phyloP scores from a whole-genome alignment of 78 protist species.

The Neovahlkampfia damariscottae region DNA sequence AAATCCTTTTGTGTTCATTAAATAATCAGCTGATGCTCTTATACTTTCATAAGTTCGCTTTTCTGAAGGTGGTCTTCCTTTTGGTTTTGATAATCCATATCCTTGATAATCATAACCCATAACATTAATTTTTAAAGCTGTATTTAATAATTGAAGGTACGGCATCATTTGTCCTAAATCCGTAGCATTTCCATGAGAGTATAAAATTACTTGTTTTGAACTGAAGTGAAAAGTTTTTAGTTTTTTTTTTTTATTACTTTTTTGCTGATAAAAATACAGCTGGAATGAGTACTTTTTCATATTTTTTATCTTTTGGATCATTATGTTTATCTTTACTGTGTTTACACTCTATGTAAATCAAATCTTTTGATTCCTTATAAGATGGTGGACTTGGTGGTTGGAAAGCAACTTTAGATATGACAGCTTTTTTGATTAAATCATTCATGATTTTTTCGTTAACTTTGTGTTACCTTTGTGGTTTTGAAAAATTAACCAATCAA shows the following conservation, averaged over 20 bases:
- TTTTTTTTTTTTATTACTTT: too few relatives aligned
- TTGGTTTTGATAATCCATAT: background rate
- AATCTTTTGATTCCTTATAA: background rate
- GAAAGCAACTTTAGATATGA: background rate
- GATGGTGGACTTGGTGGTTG: background rate
- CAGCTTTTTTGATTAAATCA: too few relatives aligned
- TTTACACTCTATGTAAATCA: too few relatives aligned
- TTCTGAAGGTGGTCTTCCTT: background rate
- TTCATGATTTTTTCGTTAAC: too few relatives aligned
- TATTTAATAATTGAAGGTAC: too few relatives aligned
- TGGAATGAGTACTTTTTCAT: too few relatives aligned
- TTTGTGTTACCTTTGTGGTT: too few relatives aligned
- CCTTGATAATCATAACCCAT: background rate
- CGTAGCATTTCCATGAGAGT: background rate
- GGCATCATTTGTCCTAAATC: background rate
- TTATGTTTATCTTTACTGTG: too few relatives aligned
- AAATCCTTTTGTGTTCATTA: background rate
- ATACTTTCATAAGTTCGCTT: background rate
- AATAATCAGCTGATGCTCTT: background rate
- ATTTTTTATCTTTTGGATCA: too few relatives aligned
- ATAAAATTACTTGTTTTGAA: background rate
- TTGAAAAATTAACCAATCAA: too few relatives aligned
- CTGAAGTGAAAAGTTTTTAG: too few relatives aligned
- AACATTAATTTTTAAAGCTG: background rate
- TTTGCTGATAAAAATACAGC: too few relatives aligned